Percentiles rank a stretch among this genome's conserved stretches.
Evolutionary conservation across 257 asterid genomes (phyloP).

Genomic region (Solanum raphanifolium): DNA sequence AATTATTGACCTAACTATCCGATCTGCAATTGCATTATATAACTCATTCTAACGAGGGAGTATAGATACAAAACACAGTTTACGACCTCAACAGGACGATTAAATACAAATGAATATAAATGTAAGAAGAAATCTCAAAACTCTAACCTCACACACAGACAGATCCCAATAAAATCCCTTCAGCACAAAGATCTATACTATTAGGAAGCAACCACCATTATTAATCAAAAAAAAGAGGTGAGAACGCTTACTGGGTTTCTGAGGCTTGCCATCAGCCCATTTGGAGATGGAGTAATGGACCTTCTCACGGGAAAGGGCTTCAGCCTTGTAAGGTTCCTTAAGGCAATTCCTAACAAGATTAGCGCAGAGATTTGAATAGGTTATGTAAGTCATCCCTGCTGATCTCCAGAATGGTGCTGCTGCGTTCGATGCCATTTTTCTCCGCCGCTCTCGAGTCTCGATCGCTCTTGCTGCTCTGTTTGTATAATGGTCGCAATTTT

Average conservation of each 20-base stretch:
- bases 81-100: not conserved
- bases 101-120: not conserved
- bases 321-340: slow-evolving; percentile 4
- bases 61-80: not conserved
- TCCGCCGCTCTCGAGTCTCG: slow-evolving; percentile 1
- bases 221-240: too few relatives aligned
- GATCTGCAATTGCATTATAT: not conserved
- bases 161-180: not conserved
- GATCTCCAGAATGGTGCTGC: slow-evolving; percentile 41
- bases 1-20: not conserved
- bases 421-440: slow-evolving; percentile 50
- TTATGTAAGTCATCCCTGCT: slow-evolving; percentile 91
- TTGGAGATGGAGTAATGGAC: slow-evolving; percentile 5
- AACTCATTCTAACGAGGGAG: not conserved
- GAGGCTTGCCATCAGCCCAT: slow-evolving; percentile 2
- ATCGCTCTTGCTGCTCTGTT: not conserved
- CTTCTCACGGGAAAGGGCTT: slow-evolving; percentile 1
- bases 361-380: slow-evolving; percentile 77
- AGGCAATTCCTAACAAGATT: slow-evolving; percentile 52
- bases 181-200: not conserved
- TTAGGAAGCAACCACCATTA: not conserved
- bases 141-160: not conserved
- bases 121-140: not conserved
- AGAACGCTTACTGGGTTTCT: not conserved
- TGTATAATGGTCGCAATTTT: not conserved